Percentiles rank a stretch among this genome's conserved stretches.
Evolutionary conservation across 495 filamentous ascomycete genomes (phyloP).

Genomic region (Aspergillus wentii): DNA sequence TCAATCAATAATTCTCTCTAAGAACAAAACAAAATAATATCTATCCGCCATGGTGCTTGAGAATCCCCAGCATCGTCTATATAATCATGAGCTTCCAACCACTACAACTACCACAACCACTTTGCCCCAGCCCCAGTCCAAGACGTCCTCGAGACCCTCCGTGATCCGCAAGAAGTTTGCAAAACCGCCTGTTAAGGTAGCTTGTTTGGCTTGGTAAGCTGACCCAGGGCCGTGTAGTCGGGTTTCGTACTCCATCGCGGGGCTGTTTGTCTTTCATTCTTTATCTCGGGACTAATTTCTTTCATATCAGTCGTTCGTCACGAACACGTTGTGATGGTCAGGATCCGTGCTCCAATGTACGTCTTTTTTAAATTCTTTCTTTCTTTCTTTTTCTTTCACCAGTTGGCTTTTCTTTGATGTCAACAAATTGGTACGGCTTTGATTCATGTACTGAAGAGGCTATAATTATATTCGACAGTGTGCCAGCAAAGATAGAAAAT

Average conservation of each 20-base stretch:
- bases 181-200: slow-evolving; percentile 59
- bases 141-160: slow-evolving; percentile 10
- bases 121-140: no score
- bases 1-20: no score
- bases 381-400: not conserved
- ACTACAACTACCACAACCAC: no score
- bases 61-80: slow-evolving; percentile 5
- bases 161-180: slow-evolving; percentile 43
- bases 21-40: no score
- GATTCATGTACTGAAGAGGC: no score
- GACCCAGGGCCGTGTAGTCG: not conserved
- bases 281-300: slow-evolving; percentile 1
- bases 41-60: slow-evolving; percentile 17
- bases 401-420: slow-evolving; percentile 1
- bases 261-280: not conserved
- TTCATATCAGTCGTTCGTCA: slow-evolving; percentile 44
- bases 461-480: slow-evolving; percentile 46
- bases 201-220: slow-evolving; percentile 57
- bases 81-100: slow-evolving; percentile 10
- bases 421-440: no score
- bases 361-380: slow-evolving; percentile 15
- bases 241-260: not conserved
- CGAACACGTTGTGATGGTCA: slow-evolving; percentile 56
- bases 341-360: slow-evolving; percentile 52
- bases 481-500: slow-evolving; percentile 45